Percentiles rank a stretch among this genome's conserved stretches.
These are phyloP conservation scores for Candida insectalens DNA, from an alignment of 805 yeast species.

Conservation along the genomic window DNA sequence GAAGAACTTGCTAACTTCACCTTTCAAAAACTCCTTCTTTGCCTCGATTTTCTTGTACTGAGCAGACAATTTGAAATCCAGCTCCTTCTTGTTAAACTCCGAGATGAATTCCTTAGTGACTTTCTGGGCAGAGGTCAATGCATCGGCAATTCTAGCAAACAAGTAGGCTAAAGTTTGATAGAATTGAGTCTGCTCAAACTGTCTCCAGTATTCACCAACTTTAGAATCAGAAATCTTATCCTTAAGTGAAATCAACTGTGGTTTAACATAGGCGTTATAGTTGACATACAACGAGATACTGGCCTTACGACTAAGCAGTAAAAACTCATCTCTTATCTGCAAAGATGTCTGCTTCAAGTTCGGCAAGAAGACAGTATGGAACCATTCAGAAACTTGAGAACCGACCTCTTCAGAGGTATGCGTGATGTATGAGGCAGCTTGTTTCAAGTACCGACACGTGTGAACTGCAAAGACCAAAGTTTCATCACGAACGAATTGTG, in stretches of 20 bases:
- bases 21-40: conserved; percentile 22
- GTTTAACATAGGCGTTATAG: conserved; percentile 17
- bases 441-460: not conserved
- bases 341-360: too few relatives aligned
- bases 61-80: conserved; percentile 16
- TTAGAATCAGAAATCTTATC: conserved; percentile 9
- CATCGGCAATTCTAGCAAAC: not conserved
- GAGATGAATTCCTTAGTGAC: conserved; percentile 4
- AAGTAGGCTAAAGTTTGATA: conserved; percentile 4
- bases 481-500: conserved; percentile 1
- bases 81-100: conserved; percentile 8
- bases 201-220: conserved; percentile 13
- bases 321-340: conserved; percentile 4
- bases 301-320: conserved; percentile 5
- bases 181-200: conserved; percentile 7
- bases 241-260: conserved; percentile 8
- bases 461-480: not conserved
- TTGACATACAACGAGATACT: conserved; percentile 8
- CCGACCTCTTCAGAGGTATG: conserved; percentile 2
- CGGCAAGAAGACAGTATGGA: too few relatives aligned
- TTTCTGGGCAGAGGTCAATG: conserved; percentile 2
- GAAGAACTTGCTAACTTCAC: conserved; percentile 21
- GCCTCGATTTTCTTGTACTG: conserved; percentile 19
- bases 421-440: not conserved
- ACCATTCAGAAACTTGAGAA: conserved; percentile 1